Base-by-base conservation (phyloP, 2,329 filamentous ascomycete species). In the Phialophora macrospora region DNA sequence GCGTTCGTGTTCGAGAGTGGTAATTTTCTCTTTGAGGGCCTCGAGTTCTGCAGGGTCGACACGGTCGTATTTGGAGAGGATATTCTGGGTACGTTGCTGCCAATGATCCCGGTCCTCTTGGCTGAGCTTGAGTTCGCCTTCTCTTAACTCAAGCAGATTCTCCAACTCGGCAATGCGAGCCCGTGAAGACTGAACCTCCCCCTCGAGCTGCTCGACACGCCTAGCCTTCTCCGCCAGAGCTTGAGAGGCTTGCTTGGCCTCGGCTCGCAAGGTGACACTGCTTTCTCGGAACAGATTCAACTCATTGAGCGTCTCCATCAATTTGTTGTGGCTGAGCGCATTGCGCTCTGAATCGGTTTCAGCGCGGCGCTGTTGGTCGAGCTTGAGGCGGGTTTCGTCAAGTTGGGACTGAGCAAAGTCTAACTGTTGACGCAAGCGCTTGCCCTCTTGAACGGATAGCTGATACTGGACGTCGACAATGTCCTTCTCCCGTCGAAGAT, bases 401-500 rank as follows among this genome's bases (percentile, higher is more conserved):
- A 99, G 87, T 75, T 98, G 92, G 24, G 87, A 87, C 73, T 95
- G 92, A 8, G 89, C 85, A 75, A 97, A 93, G 58, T 96, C 90
- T 26, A 97, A 85, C 74, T 98, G 93, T 73, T 97, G 92, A 74
- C 94, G 91, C 49, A 97, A 80, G 61, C 95, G 88, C 78, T 96
- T 96, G 61, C 88, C 85, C 78, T 99, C 95, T 73, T 96, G 92
- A 0, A 88, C 84, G 73, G 94, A 93, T 52, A 98, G 83, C 72
- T 97, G 93, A 73, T 93, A 91, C 74, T 98, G 94, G n/a, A 97
- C 92, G 72, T 99, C 94, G 8, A 97, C 85, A 70, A 99, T 98
- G 76, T 98, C 95, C 82, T 98, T 99, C 79, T 99, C 96, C 49
- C 92, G 90, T 54, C 94, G 90, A 67, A 99, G 82, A 77, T 95